Evolutionary conservation across 495 filamentous ascomycete genomes (phyloP), one percentile per base, ranked within the genome.

Genomic region (Neurospora discreta): DNA sequence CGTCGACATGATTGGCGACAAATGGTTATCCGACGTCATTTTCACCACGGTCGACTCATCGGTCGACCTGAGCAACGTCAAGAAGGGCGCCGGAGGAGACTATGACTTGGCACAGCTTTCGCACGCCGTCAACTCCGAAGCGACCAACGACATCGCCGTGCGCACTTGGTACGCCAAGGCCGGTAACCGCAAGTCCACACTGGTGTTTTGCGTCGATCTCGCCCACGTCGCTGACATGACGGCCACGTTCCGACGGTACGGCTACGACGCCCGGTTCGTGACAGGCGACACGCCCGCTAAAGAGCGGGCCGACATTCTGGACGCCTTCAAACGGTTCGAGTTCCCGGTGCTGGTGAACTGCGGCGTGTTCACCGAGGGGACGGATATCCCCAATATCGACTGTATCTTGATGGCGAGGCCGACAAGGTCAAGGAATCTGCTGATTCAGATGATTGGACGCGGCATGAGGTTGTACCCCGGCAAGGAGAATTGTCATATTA

Each of bases 361-460:
- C 79, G 94, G 94, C 4, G 89, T 99, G 68, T 98, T 97, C 75
- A 98, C 95, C 3, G 95, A 99, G 82, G 95, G 86, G 18, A 99
- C 96, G 11, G 95, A 99, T 77, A 95, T 98, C 20, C 95, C 95
- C 5, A 98, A 98, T 78, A 93, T 98, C 72, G 95, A 99, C 79
- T 98, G 95, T 72, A 86, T 99, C 11, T 77, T 99, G 15, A 84
- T 99, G 46, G 94, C 93, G 7, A 84, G 96, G 41, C 95, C 95
- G 4, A 99, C 95, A 10, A 88, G 89, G 70, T 98, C 95, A 18
- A 88, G 90, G 26, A 98, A 97, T 74, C 84, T 99, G 9, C 85
- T 99, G 3, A 89, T 97, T 5, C 95, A 99, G 78, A 99, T 99
- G 95, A 97, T 99, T 68, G 95, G 95, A 0, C 89, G 95, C 73